Conservation (phyloP, 2,329 filamentous ascomycete species). For the Diaporthe sp. region DNA sequence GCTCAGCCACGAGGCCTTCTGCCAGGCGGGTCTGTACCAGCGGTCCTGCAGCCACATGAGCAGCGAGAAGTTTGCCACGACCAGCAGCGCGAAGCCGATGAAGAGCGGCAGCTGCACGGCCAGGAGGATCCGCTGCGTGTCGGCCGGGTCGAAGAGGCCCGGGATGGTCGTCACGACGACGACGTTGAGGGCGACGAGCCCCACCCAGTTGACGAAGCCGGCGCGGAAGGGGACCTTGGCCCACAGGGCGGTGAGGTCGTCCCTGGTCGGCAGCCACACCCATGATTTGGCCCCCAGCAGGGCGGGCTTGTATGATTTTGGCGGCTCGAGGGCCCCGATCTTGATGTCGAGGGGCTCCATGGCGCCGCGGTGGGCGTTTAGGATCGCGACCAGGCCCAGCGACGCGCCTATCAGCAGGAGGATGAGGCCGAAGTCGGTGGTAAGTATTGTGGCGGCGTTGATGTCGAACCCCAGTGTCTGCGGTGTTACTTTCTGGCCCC, state of each 20-base stretch:
- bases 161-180: conserved; percentile 15
- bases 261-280: conserved; percentile 15
- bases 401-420: conserved; percentile 1
- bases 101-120: conserved; percentile 15
- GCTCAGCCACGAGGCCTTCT: conserved; percentile 24
- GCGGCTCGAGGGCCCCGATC: conserved; percentile 27
- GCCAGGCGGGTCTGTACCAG: conserved; percentile 27
- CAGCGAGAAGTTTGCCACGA: conserved; percentile 10
- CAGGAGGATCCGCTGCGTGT: conserved; percentile 1
- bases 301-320: conserved; percentile 18
- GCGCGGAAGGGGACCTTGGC: conserved; percentile 27
- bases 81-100: conserved; percentile 18
- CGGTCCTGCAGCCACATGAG: conserved; percentile 24
- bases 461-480: conserved; percentile 2
- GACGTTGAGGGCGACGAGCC: conserved; percentile 20
- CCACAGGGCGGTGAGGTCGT: conserved; percentile 18
- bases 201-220: conserved; percentile 21
- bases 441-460: conserved; percentile 1
- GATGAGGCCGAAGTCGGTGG: conserved; percentile 18
- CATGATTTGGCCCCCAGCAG: conserved; percentile 10
- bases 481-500: neutral
- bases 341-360: conserved; percentile 26
- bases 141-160: conserved; percentile 12
- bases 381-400: conserved; percentile 25
- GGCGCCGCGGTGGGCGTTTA: conserved; percentile 21